Evolutionary conservation across 2,329 filamentous ascomycete species (phyloP), one percentile per base, ranked within the genome.

Genomic region (Nemania sp.): DNA sequence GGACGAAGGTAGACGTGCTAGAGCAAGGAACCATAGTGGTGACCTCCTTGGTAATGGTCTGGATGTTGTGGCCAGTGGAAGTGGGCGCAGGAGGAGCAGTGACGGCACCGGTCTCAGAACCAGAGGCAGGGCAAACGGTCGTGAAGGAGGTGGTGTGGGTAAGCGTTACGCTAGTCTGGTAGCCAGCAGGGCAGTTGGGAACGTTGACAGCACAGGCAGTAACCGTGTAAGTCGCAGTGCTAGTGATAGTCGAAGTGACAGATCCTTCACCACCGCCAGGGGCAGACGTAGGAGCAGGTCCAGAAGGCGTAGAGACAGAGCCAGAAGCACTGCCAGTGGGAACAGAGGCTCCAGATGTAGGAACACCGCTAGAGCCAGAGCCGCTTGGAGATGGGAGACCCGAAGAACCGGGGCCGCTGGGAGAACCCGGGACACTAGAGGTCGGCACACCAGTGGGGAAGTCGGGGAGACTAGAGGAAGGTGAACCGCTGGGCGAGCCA

Each of bases 151-250:
- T 75, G n/a, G 76, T 76, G 53, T 78, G 72, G 57, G 77, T 74
- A 41, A 82, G 64, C 32, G 76, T 78, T 26, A 78, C 73, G 41
- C 75, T 74, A 35, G 79, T 78, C 62, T 74, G 74, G 77, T 78
- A 79, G 20, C 75, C 73, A 45, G 78, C 76, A 26, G 80, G 80
- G 75, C 81, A 82, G 78, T 82, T 82, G 67, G 79, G 68, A 20
- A 80, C 79, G 3, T 75, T 74, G 45, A 76, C 77, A 58, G 77
- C 79, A 64, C 81, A 82, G 63, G 74, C 76, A 24, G 80, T 82
- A 38, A 82, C 68, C 27, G 75, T 77, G 73, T 73, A 79, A 11
- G 72, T 74, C 62, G 71, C 55, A 4, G 71, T 72, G 62, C 66
- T 67, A 52, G 67, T 71, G 53, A 75, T 35, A 13, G 73, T 76